Percentiles rank a stretch among this genome's conserved stretches.
These are phyloP conservation scores for Puccinia hordei DNA, from an alignment of 1,284 basidiomycete genomes.

Conservation along the genomic window DNA sequence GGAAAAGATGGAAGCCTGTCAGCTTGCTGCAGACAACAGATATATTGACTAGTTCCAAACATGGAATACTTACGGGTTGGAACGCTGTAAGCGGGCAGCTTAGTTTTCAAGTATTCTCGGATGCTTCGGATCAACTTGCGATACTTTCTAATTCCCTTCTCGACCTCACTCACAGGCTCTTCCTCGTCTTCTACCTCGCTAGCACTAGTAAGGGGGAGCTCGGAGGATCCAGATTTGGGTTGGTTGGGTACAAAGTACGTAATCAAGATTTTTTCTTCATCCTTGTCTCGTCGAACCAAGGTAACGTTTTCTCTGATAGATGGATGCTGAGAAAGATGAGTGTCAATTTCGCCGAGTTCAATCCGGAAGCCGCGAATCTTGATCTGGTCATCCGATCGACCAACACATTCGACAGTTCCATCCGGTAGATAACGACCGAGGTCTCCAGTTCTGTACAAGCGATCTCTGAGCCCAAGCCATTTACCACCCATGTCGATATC, in stretches of 20 bases:
- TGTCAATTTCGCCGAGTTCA: conserved; percentile 98
- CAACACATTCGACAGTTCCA: conserved; percentile 94
- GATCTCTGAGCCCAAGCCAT: conserved; percentile 97
- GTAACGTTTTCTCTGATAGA: conserved; percentile 96
- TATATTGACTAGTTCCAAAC: neutral
- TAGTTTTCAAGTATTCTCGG: conserved; percentile 93
- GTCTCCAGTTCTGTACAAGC: conserved; percentile 98
- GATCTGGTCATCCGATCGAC: conserved; percentile 97
- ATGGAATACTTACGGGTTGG: conserved; percentile 70
- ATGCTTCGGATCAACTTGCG: conserved; percentile 88
- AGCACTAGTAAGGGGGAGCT: conserved; percentile 66
- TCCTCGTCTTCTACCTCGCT: conserved; percentile 65
- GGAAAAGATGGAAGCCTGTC: conserved; percentile 23
- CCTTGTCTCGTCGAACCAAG: conserved; percentile 92
- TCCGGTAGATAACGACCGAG: conserved; percentile 90
- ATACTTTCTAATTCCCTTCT: conserved; percentile 77
- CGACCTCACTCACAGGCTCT: conserved; percentile 66
- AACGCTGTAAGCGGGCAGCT: conserved; percentile 89
- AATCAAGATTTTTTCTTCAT: conserved; percentile 98
- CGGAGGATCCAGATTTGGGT: conserved; percentile 64
- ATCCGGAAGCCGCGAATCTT: conserved; percentile 99
- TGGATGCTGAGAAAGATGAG: conserved; percentile 88
- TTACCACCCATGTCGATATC: conserved; percentile 64
- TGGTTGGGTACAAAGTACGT: conserved; percentile 92
- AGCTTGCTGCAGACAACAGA: conserved; percentile 23